Evolutionary conservation across 176 grass and related monocot genomes (phyloP).

Genomic region (Eragrostis curvula): DNA sequence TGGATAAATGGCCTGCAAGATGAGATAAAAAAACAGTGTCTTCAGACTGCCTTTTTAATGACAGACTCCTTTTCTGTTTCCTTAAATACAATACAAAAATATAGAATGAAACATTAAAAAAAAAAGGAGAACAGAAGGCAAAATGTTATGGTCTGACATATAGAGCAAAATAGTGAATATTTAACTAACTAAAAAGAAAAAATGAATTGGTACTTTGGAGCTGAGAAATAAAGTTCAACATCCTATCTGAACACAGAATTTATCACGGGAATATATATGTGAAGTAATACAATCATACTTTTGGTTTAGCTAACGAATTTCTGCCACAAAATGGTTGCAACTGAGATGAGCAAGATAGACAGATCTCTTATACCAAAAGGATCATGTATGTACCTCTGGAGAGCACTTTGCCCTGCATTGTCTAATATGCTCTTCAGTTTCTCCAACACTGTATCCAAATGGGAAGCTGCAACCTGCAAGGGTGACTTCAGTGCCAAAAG

Average conservation of each 20-base stretch:
- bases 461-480: conserved; percentile 91
- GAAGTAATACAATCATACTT: not conserved
- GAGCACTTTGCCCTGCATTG: conserved; percentile 68
- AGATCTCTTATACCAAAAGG: conserved; percentile 26
- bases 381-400: conserved; percentile 67
- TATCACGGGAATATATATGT: conserved; percentile 1
- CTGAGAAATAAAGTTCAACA: conserved; percentile 4
- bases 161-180: not conserved
- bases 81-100: conserved; percentile 25
- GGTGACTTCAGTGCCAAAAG: conserved; percentile 36
- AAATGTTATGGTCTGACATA: not conserved
- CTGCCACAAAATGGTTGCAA: conserved; percentile 21
- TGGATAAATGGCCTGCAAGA: conserved; percentile 28
- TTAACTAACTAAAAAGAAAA: conserved; percentile 21
- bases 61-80: conserved; percentile 25
- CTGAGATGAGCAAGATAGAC: conserved; percentile 16
- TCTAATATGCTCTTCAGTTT: conserved; percentile 90
- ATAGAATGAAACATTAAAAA: conserved; percentile 8
- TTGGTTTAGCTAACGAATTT: conserved; percentile 22
- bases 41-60: conserved; percentile 5
- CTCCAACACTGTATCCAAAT: conserved; percentile 98
- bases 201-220: conserved; percentile 11
- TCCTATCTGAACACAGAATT: conserved; percentile 22
- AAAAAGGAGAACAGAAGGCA: conserved; percentile 8
- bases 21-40: not conserved